Conservation (phyloP, 768 basidiomycete species). For the Mycena belliarum region DNA sequence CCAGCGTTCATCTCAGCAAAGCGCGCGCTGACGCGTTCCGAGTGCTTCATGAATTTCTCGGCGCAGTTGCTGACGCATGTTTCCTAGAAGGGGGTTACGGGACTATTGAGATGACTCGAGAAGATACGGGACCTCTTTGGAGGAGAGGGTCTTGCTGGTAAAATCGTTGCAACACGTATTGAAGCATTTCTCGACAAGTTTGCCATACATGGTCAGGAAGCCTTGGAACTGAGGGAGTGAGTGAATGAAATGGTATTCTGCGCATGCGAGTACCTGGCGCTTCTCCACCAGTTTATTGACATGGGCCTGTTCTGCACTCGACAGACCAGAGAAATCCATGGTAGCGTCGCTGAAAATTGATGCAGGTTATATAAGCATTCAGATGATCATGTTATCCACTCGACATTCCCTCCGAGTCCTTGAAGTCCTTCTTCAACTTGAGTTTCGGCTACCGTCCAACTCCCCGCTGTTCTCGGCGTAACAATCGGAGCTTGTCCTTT, state of each 20-base stretch:
- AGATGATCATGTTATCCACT: too few species aligned
- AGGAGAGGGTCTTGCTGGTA: slow-evolving; percentile 89
- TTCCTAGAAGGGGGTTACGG: slow-evolving; percentile 52
- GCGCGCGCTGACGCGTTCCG: slow-evolving; percentile 87
- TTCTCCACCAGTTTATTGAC: slow-evolving; percentile 94
- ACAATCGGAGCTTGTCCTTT: too few species aligned
- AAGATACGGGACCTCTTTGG: slow-evolving; percentile 73
- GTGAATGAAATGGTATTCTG: neutral
- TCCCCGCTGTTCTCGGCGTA: too few species aligned
- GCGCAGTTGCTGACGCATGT: slow-evolving; percentile 91
- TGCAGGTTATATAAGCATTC: neutral
- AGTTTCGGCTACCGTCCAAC: too few species aligned
- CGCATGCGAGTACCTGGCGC: slow-evolving; percentile 68
- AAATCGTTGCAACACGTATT: slow-evolving; percentile 95
- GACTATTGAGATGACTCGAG: neutral
- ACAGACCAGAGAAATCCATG: slow-evolving; percentile 94
- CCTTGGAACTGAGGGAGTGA: slow-evolving; percentile 84
- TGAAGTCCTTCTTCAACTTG: too few species aligned
- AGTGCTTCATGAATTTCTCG: slow-evolving; percentile 97
- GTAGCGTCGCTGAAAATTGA: too few species aligned
- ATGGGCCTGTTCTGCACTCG: slow-evolving; percentile 90
- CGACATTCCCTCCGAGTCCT: too few species aligned
- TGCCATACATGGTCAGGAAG: slow-evolving; percentile 93
- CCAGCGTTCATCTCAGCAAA: slow-evolving; percentile 94
- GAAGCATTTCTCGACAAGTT: slow-evolving; percentile 95